Evolutionary conservation across 2,329 filamentous ascomycete genomes (phyloP).

Genomic region (Alternaria alternata): DNA sequence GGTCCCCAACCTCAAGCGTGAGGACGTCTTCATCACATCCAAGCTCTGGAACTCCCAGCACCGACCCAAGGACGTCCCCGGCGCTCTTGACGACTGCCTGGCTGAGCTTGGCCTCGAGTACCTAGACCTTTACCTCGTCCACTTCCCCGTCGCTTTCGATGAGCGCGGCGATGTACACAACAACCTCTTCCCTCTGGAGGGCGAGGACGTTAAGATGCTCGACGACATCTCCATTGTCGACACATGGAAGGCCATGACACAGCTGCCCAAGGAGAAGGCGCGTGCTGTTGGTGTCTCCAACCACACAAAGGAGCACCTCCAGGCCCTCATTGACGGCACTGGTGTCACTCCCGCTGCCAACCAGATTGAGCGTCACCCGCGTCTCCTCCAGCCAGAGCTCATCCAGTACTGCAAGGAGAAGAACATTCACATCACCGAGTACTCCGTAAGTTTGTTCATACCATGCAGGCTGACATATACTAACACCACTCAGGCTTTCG

Average conservation of each 20-base stretch:
- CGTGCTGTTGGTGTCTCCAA: slow-evolving; percentile 43
- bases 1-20: slow-evolving; percentile 59
- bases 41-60: slow-evolving; percentile 95
- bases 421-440: slow-evolving; percentile 43
- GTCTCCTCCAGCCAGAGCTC: slow-evolving; percentile 39
- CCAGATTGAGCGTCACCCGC: slow-evolving; percentile 44
- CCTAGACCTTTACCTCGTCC: slow-evolving; percentile 86
- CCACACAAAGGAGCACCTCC: slow-evolving; percentile 51
- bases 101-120: slow-evolving; percentile 83
- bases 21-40: slow-evolving; percentile 61
- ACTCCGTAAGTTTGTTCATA: slow-evolving; percentile 28
- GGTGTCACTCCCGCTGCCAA: slow-evolving; percentile 40
- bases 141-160: slow-evolving; percentile 67
- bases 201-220: slow-evolving; percentile 34
- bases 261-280: slow-evolving; percentile 46
- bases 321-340: slow-evolving; percentile 61
- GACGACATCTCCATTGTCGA: slow-evolving; percentile 66
- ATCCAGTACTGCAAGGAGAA: slow-evolving; percentile 42
- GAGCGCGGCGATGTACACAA: slow-evolving; percentile 52
- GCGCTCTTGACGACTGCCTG: slow-evolving; percentile 75
- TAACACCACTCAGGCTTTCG: slow-evolving; percentile 68
- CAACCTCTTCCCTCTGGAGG: slow-evolving; percentile 35
- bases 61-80: slow-evolving; percentile 69
- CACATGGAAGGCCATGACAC: slow-evolving; percentile 52
- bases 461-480: slow-evolving; percentile 65